Evolutionary conservation across 441 rosid genomes (phyloP), one percentile per base, ranked within the genome.

Genomic region (Euphorbia schlechtendalii): DNA sequence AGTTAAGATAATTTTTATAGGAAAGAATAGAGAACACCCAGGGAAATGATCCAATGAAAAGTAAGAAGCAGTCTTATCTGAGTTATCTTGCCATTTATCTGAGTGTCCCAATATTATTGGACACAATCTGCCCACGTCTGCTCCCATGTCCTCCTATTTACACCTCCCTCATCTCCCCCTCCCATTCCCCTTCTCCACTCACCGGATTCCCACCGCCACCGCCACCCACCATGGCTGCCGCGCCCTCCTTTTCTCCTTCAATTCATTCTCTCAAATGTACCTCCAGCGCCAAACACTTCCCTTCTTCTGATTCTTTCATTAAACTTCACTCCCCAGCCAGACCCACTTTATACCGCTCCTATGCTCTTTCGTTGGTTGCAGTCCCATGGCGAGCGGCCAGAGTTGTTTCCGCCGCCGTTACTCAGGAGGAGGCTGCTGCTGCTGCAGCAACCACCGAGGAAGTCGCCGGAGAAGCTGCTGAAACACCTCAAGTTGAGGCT

Each of bases 371-470:
- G 69, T 43, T 18, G 40, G n/a, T 69, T 28, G 79, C 69, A 32
- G 53, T 57, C 3, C 15, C 82, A 0, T 51, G 83, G 82, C 76
- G 77, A 12, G 32, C 48, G 52, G 73, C 66, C 21, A 82, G 78
- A 74, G 68, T 74, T 18, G 70, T 76, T 20, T 77, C 84, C 1
- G 78, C 85, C 22, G 76, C 77, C 24, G 77, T 80, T 12, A 80
- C 81, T 18, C 81, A 81, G 56, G 88, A 77, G 24, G 92, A 86
- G 72, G 77, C 77, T 7, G 77, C 80, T 1, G 63, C 66, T 17
- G 46, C 75, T 7, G 46, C 75, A 5, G 69, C 71, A 45, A 46
- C 69, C 1, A 68, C 62, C 2, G 75, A 64, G 34, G 69, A 56
- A 63, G 64, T n/a, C 8, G 69, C 13, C 46, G 63, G 11, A 15